phyloP scores from a whole-genome alignment of 495 filamentous ascomycete genomes.

The Oidiodendron maius region DNA sequence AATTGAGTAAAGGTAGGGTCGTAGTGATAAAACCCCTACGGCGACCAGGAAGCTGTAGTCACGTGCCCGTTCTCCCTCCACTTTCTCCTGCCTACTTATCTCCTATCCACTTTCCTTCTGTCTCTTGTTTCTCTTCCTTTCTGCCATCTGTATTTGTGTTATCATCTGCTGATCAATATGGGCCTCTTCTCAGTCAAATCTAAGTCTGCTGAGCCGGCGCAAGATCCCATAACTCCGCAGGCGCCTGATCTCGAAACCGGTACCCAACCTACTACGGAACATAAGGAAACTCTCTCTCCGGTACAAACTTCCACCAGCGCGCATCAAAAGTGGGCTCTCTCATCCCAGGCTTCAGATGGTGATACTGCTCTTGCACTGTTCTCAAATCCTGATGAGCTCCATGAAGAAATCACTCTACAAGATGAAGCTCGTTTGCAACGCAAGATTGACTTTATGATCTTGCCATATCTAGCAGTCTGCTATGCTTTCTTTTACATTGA shows the following conservation, averaged over 20 bases:
- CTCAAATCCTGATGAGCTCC: constrained; percentile 31
- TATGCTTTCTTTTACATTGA: constrained; percentile 46
- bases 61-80: too few relatives aligned
- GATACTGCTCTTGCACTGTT: constrained; percentile 42
- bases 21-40: too few relatives aligned
- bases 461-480: constrained; percentile 42
- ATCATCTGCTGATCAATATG: neutral
- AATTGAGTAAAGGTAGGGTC: too few relatives aligned
- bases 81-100: too few relatives aligned
- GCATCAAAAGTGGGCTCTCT: constrained; percentile 21
- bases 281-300: neutral
- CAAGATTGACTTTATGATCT: constrained; percentile 43
- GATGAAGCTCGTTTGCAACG: constrained; percentile 39
- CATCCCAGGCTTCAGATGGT: constrained; percentile 28
- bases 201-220: neutral
- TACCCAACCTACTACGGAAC: neutral
- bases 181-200: neutral
- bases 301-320: neutral
- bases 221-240: neutral
- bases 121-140: neutral
- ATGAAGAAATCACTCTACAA: constrained; percentile 14
- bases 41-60: too few relatives aligned
- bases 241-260: neutral
- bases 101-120: neutral
- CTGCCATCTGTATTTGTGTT: neutral